Evolutionary conservation across 2,329 filamentous ascomycete species (phyloP).

Genomic region (Truncatella angustata): DNA sequence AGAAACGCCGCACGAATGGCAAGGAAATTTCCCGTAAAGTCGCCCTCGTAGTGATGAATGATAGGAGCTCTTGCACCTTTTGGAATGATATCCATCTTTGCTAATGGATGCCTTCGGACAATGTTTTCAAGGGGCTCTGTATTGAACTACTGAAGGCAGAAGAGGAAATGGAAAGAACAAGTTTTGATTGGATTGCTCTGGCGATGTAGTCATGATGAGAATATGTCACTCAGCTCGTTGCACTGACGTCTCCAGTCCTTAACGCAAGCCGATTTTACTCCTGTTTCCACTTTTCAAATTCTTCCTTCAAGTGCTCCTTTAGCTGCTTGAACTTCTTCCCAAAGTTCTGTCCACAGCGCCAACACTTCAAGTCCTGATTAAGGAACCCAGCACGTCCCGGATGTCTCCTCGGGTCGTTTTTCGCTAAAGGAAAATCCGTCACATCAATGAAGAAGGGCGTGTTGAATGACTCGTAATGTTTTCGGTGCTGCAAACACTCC

Average conservation of each 20-base stretch:
- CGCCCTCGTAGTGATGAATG: slow-evolving; percentile 48
- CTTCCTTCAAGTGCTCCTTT: slow-evolving; percentile 60
- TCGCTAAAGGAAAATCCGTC: slow-evolving; percentile 72
- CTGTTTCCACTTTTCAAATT: slow-evolving; percentile 74
- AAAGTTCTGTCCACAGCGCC: slow-evolving; percentile 78
- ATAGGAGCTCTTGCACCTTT: slow-evolving; percentile 47
- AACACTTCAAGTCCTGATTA: slow-evolving; percentile 69
- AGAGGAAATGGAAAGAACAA: too few relatives aligned
- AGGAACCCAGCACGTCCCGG: slow-evolving; percentile 59
- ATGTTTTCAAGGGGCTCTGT: too few relatives aligned
- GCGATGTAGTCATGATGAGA: too few relatives aligned
- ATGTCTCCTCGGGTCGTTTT: slow-evolving; percentile 62
- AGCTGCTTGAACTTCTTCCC: slow-evolving; percentile 65
- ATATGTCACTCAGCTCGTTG: too few relatives aligned
- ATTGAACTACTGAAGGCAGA: too few relatives aligned
- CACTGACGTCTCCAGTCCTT: too few relatives aligned
- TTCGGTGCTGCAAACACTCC: slow-evolving; percentile 69
- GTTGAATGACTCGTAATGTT: slow-evolving; percentile 91
- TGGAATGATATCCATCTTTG: too few relatives aligned
- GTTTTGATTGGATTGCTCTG: too few relatives aligned
- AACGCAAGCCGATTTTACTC: too few relatives aligned
- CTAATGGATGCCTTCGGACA: too few relatives aligned
- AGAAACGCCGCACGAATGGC: slow-evolving; percentile 49
- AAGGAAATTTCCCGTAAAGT: slow-evolving; percentile 42
- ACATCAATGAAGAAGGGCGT: slow-evolving; percentile 80